Percentiles rank a stretch among this genome's conserved stretches.
phyloP scores from a whole-genome alignment of 2,329 filamentous ascomycete genomes.

The Botrytis medusae region DNA sequence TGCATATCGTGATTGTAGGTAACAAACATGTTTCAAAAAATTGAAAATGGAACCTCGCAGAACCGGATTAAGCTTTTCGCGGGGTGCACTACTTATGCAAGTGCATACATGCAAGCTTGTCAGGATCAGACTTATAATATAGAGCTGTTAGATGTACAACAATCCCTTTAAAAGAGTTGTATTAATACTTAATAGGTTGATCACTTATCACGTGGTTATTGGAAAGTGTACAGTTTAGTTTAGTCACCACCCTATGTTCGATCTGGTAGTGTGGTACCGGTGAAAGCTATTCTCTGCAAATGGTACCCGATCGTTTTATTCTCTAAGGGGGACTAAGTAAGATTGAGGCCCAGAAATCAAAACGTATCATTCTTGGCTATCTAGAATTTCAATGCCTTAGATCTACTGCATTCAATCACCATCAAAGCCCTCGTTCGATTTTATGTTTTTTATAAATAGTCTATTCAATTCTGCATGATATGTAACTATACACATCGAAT shows the following conservation, averaged over 20 bases:
- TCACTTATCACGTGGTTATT: not conserved
- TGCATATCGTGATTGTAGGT: not conserved
- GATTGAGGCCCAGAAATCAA: not conserved
- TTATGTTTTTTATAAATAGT: not conserved
- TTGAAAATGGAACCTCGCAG: not conserved
- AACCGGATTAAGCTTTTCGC: not conserved
- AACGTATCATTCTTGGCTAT: not conserved
- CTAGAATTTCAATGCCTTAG: no score
- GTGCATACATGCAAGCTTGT: not conserved
- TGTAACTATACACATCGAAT: not conserved
- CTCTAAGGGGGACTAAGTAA: not conserved
- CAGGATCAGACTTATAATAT: not conserved
- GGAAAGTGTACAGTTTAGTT: not conserved
- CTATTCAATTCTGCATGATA: not conserved
- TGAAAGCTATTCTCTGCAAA: not conserved
- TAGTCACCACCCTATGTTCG: not conserved
- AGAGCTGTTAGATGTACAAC: not conserved
- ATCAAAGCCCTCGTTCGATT: not conserved
- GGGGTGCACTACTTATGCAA: not conserved
- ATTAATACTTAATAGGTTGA: not conserved
- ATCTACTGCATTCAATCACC: not conserved
- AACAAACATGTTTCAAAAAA: fast-evolving
- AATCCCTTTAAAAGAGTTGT: not conserved
- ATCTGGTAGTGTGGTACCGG: not conserved
- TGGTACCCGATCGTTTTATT: not conserved